phyloP scores from a whole-genome alignment of 2,329 filamentous ascomycete species.

The Seiridium cupressi region DNA sequence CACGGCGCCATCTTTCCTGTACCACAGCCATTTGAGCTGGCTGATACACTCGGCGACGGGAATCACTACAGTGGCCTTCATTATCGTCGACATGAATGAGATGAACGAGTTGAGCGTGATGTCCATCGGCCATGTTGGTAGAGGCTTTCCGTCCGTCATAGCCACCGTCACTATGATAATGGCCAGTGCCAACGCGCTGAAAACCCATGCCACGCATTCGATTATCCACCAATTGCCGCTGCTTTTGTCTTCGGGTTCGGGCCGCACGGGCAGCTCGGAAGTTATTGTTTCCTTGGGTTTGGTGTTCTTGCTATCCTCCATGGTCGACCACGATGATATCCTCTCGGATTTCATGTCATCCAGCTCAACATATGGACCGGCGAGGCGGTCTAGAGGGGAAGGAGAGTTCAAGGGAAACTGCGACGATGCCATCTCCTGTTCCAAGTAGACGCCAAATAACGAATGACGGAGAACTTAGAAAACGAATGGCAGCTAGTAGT shows the following conservation, averaged over 20 bases:
- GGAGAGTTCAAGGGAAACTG: neutral
- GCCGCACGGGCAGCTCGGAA: conserved; percentile 2
- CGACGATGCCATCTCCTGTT: neutral
- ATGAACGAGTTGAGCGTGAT: conserved; percentile 16
- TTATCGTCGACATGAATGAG: conserved; percentile 14
- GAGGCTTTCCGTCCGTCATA: conserved; percentile 9
- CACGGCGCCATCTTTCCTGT: conserved; percentile 8
- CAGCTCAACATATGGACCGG: conserved; percentile 7
- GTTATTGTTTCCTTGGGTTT: neutral
- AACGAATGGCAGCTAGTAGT: no score
- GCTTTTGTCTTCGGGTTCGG: neutral
- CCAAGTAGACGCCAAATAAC: no score
- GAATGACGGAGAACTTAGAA: no score
- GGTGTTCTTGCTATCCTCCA: neutral
- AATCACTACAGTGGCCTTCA: conserved; percentile 12
- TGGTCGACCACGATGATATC: neutral
- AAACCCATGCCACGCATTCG: conserved; percentile 9
- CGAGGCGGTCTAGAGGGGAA: conserved; percentile 3
- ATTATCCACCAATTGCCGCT: conserved; percentile 10
- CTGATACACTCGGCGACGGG: conserved; percentile 14
- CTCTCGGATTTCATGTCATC: conserved; percentile 5
- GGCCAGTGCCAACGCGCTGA: conserved; percentile 9
- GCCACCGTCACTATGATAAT: conserved; percentile 9
- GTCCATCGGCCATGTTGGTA: conserved; percentile 12
- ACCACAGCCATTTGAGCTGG: conserved; percentile 16